phyloP scores from a whole-genome alignment of 1,284 basidiomycete genomes.

The Trichosporon sp. region DNA sequence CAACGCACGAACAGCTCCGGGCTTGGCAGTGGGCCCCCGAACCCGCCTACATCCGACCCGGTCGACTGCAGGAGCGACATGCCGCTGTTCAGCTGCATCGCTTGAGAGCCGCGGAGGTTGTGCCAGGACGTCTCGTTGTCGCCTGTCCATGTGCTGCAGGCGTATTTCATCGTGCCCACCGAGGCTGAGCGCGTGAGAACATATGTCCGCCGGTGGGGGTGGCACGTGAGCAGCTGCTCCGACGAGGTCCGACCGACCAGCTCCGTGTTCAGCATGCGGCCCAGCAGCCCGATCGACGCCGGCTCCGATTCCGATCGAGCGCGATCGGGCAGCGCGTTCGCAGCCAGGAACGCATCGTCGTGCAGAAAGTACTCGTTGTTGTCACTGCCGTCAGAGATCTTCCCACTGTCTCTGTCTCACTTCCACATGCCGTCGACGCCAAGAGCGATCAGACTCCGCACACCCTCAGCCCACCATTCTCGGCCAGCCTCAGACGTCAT shows the following conservation, averaged over 20 bases:
- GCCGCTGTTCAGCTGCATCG: conserved; percentile 44
- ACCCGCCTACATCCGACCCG: conserved; percentile 50
- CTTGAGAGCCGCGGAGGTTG: conserved; percentile 48
- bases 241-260: conserved; percentile 48
- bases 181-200: conserved; percentile 51
- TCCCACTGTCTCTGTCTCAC: conserved; percentile 25
- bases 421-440: conserved; percentile 52
- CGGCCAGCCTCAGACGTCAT: conserved; percentile 46
- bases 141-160: conserved; percentile 49
- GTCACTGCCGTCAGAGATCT: conserved; percentile 36
- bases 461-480: conserved; percentile 51
- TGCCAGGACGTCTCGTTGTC: conserved; percentile 51
- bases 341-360: conserved; percentile 43
- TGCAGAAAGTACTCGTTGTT: conserved; percentile 52
- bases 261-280: conserved; percentile 50
- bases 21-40: conserved; percentile 49
- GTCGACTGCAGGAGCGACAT: conserved; percentile 47
- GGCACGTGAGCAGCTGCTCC: conserved; percentile 35
- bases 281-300: conserved; percentile 43
- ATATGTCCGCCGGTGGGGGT: conserved; percentile 45
- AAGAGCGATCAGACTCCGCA: conserved; percentile 42
- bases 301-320: conserved; percentile 20
- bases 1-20: conserved; percentile 51
- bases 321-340: conserved; percentile 27
- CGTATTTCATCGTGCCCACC: conserved; percentile 51